phyloP scores from a whole-genome alignment of 306 rosid species.

The Quercus mongolica region DNA sequence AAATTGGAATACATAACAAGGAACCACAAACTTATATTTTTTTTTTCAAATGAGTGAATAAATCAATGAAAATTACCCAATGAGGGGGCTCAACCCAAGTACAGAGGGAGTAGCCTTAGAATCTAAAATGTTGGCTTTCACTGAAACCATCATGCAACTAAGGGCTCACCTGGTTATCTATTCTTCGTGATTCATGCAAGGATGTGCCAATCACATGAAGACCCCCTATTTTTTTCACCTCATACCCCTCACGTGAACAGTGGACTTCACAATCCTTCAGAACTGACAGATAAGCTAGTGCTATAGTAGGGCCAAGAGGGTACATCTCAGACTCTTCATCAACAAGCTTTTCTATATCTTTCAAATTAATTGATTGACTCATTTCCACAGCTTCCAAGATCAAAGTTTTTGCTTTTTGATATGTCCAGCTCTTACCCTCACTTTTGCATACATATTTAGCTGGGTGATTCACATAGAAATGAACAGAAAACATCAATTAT shows the following conservation, averaged over 20 bases:
- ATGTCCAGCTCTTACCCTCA: conserved; percentile 81
- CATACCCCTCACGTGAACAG: conserved; percentile 77
- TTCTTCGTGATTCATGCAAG: conserved; percentile 93
- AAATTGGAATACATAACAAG: conserved; percentile 1
- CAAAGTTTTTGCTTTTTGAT: conserved; percentile 77
- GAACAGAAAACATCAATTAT: conserved; percentile 28
- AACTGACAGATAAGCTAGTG: conserved; percentile 74
- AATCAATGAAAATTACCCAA: background rate
- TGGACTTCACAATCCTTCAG: conserved; percentile 83
- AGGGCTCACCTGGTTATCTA: conserved; percentile 83
- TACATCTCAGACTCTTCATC: conserved; percentile 74
- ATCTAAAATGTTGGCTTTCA: conserved; percentile 5
- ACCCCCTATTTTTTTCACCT: conserved; percentile 90
- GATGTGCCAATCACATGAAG: conserved; percentile 98
- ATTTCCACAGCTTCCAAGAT: conserved; percentile 78
- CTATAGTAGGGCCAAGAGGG: conserved; percentile 94
- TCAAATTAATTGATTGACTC: conserved; percentile 66
- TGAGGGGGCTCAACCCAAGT: background rate
- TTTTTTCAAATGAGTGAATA: background rate
- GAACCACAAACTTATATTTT: background rate
- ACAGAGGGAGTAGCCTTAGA: conserved; percentile 3
- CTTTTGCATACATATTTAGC: conserved; percentile 87
- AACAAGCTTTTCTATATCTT: conserved; percentile 74
- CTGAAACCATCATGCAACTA: conserved; percentile 11
- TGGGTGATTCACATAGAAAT: conserved; percentile 38